Base-by-base conservation (phyloP, 345 rosid genomes). In the Camelina hispida region DNA sequence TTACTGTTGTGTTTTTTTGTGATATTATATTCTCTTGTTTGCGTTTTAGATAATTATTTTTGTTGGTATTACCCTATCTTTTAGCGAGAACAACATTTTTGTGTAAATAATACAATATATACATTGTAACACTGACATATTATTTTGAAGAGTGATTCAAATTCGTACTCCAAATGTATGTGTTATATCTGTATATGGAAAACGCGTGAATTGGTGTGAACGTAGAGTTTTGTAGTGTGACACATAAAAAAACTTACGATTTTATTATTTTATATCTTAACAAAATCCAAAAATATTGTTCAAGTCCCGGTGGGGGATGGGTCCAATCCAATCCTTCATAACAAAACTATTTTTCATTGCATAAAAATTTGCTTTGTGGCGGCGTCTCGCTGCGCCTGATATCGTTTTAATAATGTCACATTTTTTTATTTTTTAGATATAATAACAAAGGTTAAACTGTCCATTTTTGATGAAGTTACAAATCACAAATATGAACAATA, bases 151-250 rank as follows among this genome's bases (percentile, higher is more conserved):
- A 42, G 1, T 17, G 43, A 42, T 56, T 50, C 58, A 47, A 60
- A 50, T 37, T 60, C 28, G 16, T 37, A 34, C 50, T 35, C 46
- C 25, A 6, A 3, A 1, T 23, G 52, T 12, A 25, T 25, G 4
- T 25, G 4, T 38, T 4, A 59, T 10, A n/a, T 25, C 28, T 25
- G 28, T 25, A 35, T 12, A 25, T 51, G 46, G 46, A 59, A 42
- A 48, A 74, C 73, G 78, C 72, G 72, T 66, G 8, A 37, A 66
- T 14, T 7, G 34, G 46, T 66, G 78, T 37, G 15, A 66, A 48
- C 66, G n/a, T 22, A 58, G 5, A 66, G 35, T 35, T 55, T 16
- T 60, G n/a, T 13, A 12, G 22, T 48, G 30, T 48, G 30, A 1
- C 15, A 18, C 40, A 11, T 53, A 38, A 51, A 51, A 25, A 25